Evolutionary conservation across 2,329 filamentous ascomycete genomes (phyloP).

Genomic region (Xylaria sp.): DNA sequence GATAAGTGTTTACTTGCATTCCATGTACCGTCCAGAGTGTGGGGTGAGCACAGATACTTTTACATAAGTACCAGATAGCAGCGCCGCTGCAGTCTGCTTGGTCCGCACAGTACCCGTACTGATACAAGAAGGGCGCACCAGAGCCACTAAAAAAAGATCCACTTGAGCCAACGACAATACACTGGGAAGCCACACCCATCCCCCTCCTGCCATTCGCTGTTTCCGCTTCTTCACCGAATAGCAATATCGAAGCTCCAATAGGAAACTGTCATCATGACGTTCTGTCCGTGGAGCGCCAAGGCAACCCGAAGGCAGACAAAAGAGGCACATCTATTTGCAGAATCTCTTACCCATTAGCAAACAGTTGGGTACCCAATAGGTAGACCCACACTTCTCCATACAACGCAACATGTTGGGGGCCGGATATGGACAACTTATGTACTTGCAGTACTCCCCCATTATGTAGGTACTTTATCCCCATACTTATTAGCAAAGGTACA

Average conservation of each 20-base stretch:
- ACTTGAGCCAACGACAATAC: constrained; percentile 12
- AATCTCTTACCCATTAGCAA: not conserved
- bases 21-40: not conserved
- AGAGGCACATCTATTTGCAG: constrained; percentile 14
- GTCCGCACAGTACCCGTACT: constrained; percentile 8
- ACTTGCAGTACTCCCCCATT: too few relatives aligned
- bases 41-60: not conserved
- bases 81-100: too few relatives aligned
- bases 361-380: too few relatives aligned
- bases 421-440: not conserved
- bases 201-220: constrained; percentile 2
- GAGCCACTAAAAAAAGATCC: not conserved
- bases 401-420: constrained; percentile 3
- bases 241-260: constrained; percentile 19
- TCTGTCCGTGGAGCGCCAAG: not conserved
- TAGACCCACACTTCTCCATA: not conserved
- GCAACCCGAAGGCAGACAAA: constrained; percentile 30
- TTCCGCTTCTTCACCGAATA: constrained; percentile 29
- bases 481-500: too few relatives aligned
- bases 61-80: not conserved
- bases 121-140: not conserved
- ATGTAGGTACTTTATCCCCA: too few relatives aligned
- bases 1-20: not conserved
- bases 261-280: not conserved
- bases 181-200: not conserved